Percentiles rank a stretch among this genome's conserved stretches.
Evolutionary conservation across 2,329 filamentous ascomycete genomes (phyloP).

Genomic region (Nemania sp.): DNA sequence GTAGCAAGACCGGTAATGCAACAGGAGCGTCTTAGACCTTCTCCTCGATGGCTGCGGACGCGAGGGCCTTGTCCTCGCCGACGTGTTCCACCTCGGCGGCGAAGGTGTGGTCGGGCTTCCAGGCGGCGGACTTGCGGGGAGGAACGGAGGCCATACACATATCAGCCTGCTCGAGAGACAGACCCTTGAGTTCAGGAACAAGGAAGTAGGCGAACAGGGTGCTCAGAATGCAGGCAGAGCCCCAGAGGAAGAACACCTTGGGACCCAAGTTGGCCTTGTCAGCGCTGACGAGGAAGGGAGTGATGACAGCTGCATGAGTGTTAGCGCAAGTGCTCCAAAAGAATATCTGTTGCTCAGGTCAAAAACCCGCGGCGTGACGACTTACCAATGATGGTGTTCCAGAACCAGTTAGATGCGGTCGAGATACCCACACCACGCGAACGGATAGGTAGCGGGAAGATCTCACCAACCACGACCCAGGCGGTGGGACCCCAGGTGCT

Average conservation of each 20-base stretch:
- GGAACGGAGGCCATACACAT: constrained; percentile 59
- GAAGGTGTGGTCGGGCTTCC: constrained; percentile 44
- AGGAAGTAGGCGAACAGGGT: constrained; percentile 62
- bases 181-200: constrained; percentile 75
- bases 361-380: neutral
- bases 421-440: constrained; percentile 72
- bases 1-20: neutral
- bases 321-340: constrained; percentile 14
- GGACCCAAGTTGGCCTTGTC: constrained; percentile 49
- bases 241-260: constrained; percentile 64
- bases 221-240: constrained; percentile 58
- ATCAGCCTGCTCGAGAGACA: constrained; percentile 75
- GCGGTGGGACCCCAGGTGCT: constrained; percentile 73
- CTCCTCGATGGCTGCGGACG: constrained; percentile 33
- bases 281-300: constrained; percentile 69
- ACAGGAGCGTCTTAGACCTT: constrained; percentile 30
- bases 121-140: constrained; percentile 45
- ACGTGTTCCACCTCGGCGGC: constrained; percentile 41
- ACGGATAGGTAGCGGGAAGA: constrained; percentile 76
- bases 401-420: constrained; percentile 76
- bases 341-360: too few relatives aligned
- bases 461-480: constrained; percentile 74
- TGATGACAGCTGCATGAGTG: constrained; percentile 56
- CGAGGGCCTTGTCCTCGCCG: constrained; percentile 33
- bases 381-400: constrained; percentile 60